Percentiles rank a stretch among this genome's conserved stretches.
phyloP scores from a whole-genome alignment of 768 basidiomycete species.

The Terana coerulea region DNA sequence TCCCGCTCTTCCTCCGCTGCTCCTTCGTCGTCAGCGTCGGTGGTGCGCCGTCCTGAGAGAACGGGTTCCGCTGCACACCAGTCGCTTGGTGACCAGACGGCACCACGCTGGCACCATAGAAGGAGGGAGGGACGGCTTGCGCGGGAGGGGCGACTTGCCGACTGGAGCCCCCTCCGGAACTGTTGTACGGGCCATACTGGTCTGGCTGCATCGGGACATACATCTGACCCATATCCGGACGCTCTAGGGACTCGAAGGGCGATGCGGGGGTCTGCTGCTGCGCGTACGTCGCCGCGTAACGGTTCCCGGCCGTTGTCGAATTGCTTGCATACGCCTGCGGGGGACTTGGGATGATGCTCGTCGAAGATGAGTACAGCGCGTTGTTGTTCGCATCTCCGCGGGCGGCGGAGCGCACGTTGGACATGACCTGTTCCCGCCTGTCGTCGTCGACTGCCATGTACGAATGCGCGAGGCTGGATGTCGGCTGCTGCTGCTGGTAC shows the following conservation, averaged over 20 bases:
- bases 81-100: constrained; percentile 35
- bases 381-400: constrained; percentile 41
- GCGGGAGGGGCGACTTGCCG: constrained; percentile 48
- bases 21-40: constrained; percentile 46
- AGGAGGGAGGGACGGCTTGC: constrained; percentile 57
- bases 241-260: constrained; percentile 53
- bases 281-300: constrained; percentile 57
- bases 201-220: constrained; percentile 86
- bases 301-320: constrained; percentile 49
- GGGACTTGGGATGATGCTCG: constrained; percentile 66
- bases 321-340: constrained; percentile 66
- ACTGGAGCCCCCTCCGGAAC: constrained; percentile 28
- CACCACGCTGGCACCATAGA: constrained; percentile 64
- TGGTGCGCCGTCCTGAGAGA: constrained; percentile 18
- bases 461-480: constrained; percentile 60
- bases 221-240: constrained; percentile 62
- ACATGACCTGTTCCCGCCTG: constrained; percentile 77
- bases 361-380: constrained; percentile 38
- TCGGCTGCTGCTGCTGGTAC: constrained; percentile 63
- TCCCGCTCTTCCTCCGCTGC: constrained; percentile 53
- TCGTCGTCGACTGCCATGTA: constrained; percentile 70
- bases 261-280: constrained; percentile 34
- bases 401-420: constrained; percentile 67
- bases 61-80: constrained; percentile 33
- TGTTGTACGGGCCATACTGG: constrained; percentile 58